phyloP scores from a whole-genome alignment of 805 yeast genomes.

The Cyberlindnera xishuangbannaensis region DNA sequence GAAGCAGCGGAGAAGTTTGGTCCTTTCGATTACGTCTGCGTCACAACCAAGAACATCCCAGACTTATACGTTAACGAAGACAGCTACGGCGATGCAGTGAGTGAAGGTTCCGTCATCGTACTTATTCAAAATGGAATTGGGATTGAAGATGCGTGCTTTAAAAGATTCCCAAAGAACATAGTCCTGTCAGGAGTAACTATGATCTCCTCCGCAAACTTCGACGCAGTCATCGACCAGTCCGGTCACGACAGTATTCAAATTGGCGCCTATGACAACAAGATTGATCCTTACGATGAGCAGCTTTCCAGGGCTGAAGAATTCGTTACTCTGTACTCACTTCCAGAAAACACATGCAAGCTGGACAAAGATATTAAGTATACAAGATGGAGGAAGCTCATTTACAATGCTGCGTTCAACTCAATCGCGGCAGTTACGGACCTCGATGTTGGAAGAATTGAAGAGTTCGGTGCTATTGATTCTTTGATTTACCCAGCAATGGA shows the following conservation, averaged over 20 bases:
- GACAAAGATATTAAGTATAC: conserved; percentile 42
- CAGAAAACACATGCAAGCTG: conserved; percentile 34
- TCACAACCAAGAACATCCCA: conserved; percentile 61
- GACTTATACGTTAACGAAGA: conserved; percentile 53
- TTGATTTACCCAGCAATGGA: conserved; percentile 56
- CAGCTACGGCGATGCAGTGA: conserved; percentile 42
- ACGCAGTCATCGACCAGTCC: conserved; percentile 39
- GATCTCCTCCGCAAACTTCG: conserved; percentile 47
- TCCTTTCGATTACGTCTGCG: conserved; percentile 51
- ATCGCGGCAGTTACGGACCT: conserved; percentile 51
- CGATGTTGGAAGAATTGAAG: conserved; percentile 51
- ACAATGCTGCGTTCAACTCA: conserved; percentile 65
- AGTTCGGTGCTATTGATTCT: conserved; percentile 36
- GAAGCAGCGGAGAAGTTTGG: conserved; percentile 22
- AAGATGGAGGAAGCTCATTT: conserved; percentile 64
- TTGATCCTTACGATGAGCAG: conserved; percentile 21
- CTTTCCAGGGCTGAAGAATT: conserved; percentile 36
- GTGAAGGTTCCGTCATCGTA: conserved; percentile 42
- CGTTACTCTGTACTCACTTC: conserved; percentile 40
- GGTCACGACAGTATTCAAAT: conserved; percentile 40
- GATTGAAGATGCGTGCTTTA: conserved; percentile 46
- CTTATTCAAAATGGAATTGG: conserved; percentile 62
- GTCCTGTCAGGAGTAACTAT: conserved; percentile 57
- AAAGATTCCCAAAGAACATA: conserved; percentile 44
- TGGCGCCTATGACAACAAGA: conserved; percentile 43